Conservation (phyloP, 1,284 basidiomycete species). For the Porodaedalea pini region DNA sequence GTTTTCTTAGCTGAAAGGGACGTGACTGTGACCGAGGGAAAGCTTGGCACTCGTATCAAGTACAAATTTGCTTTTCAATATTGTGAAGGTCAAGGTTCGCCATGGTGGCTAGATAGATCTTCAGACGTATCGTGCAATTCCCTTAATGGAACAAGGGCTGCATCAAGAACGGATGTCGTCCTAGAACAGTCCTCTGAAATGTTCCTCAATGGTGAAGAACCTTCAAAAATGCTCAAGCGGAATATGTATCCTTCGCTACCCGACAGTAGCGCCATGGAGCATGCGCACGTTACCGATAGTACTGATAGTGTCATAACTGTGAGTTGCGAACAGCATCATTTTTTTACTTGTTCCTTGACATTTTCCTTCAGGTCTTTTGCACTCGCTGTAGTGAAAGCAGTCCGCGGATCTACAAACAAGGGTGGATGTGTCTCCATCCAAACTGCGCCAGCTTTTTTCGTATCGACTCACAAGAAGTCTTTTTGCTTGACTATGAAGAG, state of each 20-base stretch:
- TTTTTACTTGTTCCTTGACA: neutral
- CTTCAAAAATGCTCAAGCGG: too few relatives aligned
- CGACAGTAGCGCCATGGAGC: too few relatives aligned
- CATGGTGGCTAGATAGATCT: constrained; percentile 25
- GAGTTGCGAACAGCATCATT: neutral
- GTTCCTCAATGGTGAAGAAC: too few relatives aligned
- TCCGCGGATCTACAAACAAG: constrained; percentile 49
- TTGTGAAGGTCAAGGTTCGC: constrained; percentile 62
- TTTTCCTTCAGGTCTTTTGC: neutral
- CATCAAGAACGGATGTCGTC: neutral
- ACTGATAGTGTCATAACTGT: neutral
- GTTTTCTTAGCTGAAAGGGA: constrained; percentile 59
- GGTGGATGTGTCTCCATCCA: constrained; percentile 62
- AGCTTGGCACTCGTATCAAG: constrained; percentile 49
- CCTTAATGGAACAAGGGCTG: neutral
- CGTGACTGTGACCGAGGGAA: constrained; percentile 36
- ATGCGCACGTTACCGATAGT: neutral
- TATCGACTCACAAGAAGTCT: constrained; percentile 24
- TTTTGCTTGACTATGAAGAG: constrained; percentile 37
- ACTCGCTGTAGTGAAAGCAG: constrained; percentile 38
- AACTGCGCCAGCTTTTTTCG: constrained; percentile 55
- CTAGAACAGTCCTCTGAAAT: too few relatives aligned
- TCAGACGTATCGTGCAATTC: neutral
- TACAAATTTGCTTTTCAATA: constrained; percentile 80
- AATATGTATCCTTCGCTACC: too few relatives aligned